Base-by-base conservation (phyloP, 2,329 filamentous ascomycete genomes). In the Epichloe festucae region DNA sequence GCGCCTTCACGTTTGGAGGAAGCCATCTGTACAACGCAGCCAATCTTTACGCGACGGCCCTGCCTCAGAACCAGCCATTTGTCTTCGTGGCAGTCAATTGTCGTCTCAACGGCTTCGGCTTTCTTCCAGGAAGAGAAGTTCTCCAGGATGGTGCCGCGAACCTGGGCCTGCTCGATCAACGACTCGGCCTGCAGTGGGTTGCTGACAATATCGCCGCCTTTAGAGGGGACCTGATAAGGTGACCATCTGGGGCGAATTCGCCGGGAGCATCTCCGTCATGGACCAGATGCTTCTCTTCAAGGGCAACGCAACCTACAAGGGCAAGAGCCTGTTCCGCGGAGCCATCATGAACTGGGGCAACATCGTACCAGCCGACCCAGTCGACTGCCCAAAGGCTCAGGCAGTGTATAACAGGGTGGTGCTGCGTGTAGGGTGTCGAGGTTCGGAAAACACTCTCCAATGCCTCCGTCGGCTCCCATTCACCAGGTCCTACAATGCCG, bases 141-240 rank as follows among this genome's bases (percentile, higher is more conserved):
- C 44, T 43, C 3, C 34, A 17, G 54, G 61, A 87, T 54, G 84
- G 84, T 1, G 75, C 81, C 2, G 67, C 82, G 2, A 91, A 91
- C 61, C 64, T 88, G 3, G 87, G 87, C 3, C 36, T 49, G 10
- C 27, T 51, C 2, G 80, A 84, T 54, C 79, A 82, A 56, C 67
- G 77, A 19, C 62, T 78, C 0, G 78, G 73, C 0, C 63, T 84
- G 15, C 55, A 81, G 54, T 84, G 80, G 80, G 70, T 81, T 0
- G 73, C 74, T n/a, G 74, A 78, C 52, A 81, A 84, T 53, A 81
- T 84, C 46, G 71, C 66, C 1, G 68, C 73, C 1, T 85, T 85
- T 59, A 82, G 82, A 2, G 82, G 82, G 2, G 79, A 84, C 59
- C 79, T 0, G 62, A 65, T 0, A 78, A 77, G 53, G 78, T 83